A percentile compares a stretch with the other conserved stretches of the same genome.
Conservation (phyloP, 306 rosid species). For the Vigna unguiculata region DNA sequence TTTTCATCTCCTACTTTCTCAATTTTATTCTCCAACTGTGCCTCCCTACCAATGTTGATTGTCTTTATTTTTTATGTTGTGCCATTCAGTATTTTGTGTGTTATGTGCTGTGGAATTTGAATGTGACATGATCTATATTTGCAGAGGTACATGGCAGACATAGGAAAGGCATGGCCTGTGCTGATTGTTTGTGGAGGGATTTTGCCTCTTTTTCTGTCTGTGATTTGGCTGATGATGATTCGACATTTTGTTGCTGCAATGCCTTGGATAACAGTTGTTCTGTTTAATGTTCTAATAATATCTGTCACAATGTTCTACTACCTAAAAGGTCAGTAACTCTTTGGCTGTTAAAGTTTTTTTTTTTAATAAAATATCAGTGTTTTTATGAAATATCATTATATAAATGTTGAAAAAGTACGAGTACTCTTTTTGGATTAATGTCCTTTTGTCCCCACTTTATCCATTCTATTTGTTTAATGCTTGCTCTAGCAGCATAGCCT, state of each 20-base stretch:
- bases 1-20: conserved; percentile 1
- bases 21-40: background rate
- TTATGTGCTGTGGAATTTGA: conserved; percentile 22
- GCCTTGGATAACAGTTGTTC: conserved; percentile 94
- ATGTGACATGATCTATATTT: conserved; percentile 34
- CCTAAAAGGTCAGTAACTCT: conserved; percentile 77
- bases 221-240: conserved; percentile 93
- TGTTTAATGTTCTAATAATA: conserved; percentile 81
- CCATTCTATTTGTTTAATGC: conserved; percentile 14
- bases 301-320: conserved; percentile 87
- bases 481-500: conserved; percentile 7
- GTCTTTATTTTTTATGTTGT: background rate
- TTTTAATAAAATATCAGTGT: conserved; percentile 1
- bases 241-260: conserved; percentile 93
- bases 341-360: conserved; percentile 26
- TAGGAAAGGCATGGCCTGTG: conserved; percentile 97
- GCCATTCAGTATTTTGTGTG: background rate
- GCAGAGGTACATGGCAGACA: conserved; percentile 98
- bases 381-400: conserved; percentile 32
- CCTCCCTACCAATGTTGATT: background rate
- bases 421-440: background rate
- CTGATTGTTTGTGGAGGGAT: conserved; percentile 96
- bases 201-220: conserved; percentile 87
- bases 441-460: background rate
- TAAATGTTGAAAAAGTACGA: background rate